phyloP scores from a whole-genome alignment of 148 eudicot genomes.

The Cornus controversa region DNA sequence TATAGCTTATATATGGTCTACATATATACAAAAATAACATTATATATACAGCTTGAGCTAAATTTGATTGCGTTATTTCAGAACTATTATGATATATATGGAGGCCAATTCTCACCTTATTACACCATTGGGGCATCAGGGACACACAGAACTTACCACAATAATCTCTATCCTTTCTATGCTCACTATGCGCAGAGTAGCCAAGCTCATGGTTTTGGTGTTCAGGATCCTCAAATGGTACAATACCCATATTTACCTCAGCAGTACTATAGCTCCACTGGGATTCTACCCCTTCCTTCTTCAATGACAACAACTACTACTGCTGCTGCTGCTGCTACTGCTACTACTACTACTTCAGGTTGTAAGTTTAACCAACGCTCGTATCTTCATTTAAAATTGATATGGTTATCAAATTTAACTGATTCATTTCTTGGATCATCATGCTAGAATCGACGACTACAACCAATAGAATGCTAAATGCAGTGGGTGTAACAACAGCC shows the following conservation, averaged over 20 bases:
- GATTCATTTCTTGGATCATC: background rate
- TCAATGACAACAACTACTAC: slow-evolving; percentile 26
- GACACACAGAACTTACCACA: slow-evolving; percentile 37
- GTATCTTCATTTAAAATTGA: background rate
- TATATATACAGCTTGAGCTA: background rate
- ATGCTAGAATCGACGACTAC: slow-evolving; percentile 4
- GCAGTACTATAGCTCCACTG: slow-evolving; percentile 26
- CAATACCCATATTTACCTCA: slow-evolving; percentile 48
- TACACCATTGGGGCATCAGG: slow-evolving; percentile 36
- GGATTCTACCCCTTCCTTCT: slow-evolving; percentile 48
- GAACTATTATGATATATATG: slow-evolving; percentile 50
- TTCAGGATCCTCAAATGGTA: slow-evolving; percentile 43
- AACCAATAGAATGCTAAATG: slow-evolving; percentile 5
- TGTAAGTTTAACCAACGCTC: background rate
- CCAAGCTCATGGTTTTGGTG: slow-evolving; percentile 49
- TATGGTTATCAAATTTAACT: background rate
- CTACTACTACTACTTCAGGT: slow-evolving; percentile 25
- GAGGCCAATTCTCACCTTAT: slow-evolving; percentile 45
- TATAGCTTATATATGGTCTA: background rate
- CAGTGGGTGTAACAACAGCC: slow-evolving; percentile 26
- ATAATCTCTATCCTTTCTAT: slow-evolving; percentile 44
- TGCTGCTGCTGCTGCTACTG: slow-evolving; percentile 3
- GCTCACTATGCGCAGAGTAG: slow-evolving; percentile 41
- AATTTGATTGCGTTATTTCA: slow-evolving; percentile 13
- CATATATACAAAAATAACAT: background rate